phyloP scores from a whole-genome alignment of 192 early-diverging fungal genomes.

The Entomortierella beljakovae region DNA sequence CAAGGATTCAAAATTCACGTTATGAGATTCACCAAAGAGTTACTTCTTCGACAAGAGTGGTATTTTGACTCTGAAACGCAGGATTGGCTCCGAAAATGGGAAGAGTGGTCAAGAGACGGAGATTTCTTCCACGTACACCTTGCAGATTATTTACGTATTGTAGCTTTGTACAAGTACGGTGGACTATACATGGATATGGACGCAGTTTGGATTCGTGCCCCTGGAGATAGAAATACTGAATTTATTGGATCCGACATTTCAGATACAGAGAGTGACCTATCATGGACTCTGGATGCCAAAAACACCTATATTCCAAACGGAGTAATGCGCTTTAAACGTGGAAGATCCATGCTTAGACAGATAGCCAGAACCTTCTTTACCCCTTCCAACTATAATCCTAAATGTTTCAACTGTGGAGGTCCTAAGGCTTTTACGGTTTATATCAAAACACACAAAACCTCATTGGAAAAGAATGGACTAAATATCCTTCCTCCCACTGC shows the following conservation, averaged over 20 bases:
- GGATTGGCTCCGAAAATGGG: constrained; percentile 65
- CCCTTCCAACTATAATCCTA: constrained; percentile 56
- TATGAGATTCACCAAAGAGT: constrained; percentile 61
- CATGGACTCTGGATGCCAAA: constrained; percentile 65
- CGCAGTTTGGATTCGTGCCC: constrained; percentile 65
- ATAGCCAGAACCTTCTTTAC: constrained; percentile 62
- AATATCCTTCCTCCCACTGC: constrained; percentile 58
- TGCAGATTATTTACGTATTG: constrained; percentile 63
- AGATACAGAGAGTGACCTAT: constrained; percentile 49
- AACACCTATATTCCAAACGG: constrained; percentile 65
- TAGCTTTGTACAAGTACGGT: constrained; percentile 68
- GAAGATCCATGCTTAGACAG: constrained; percentile 65
- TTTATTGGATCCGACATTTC: constrained; percentile 71
- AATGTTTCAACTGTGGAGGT: constrained; percentile 69
- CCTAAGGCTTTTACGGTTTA: constrained; percentile 66
- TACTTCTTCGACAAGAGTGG: constrained; percentile 63
- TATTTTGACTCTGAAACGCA: constrained; percentile 62
- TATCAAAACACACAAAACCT: constrained; percentile 55
- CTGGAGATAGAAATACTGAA: constrained; percentile 59
- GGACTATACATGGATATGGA: constrained; percentile 74
- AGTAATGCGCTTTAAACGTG: constrained; percentile 67
- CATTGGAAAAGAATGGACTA: constrained; percentile 58
- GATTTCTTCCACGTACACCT: constrained; percentile 63
- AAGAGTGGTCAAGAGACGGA: constrained; percentile 58
- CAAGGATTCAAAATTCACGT: constrained; percentile 69